These are phyloP conservation scores for Passiflora organensis DNA, from an alignment of 345 rosid genomes.

Conservation along the genomic window DNA sequence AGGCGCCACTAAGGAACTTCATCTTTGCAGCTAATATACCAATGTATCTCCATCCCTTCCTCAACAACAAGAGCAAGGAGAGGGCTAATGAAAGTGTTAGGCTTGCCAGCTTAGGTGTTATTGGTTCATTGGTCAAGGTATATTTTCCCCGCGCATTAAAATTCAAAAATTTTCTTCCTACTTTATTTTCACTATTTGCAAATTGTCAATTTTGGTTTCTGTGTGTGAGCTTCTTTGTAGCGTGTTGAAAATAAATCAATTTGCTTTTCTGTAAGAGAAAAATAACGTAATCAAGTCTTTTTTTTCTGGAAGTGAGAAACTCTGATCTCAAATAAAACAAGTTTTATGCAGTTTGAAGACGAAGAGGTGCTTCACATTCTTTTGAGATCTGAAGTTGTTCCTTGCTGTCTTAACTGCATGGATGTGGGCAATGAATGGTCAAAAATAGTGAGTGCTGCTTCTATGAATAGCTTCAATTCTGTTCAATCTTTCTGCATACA, in stretches of 20 bases:
- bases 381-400: conserved; percentile 36
- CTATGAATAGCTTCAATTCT: neutral
- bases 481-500: no score
- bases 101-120: conserved; percentile 55
- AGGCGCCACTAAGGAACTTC: no score
- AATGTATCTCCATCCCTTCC: conserved; percentile 42
- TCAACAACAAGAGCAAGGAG: conserved; percentile 26
- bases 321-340: no score
- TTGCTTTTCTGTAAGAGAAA: no score
- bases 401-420: conserved; percentile 44
- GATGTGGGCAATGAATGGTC: conserved; percentile 39
- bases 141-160: neutral
- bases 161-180: neutral
- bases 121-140: conserved; percentile 59
- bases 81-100: conserved; percentile 46
- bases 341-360: conserved; percentile 48
- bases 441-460: conserved; percentile 41
- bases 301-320: no score
- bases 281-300: no score
- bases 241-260: no score
- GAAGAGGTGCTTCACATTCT: conserved; percentile 35
- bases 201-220: neutral
- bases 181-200: neutral
- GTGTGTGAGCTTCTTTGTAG: no score
- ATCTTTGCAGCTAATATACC: conserved; percentile 43